phyloP scores from a whole-genome alignment of 257 asterid genomes.

The Petunia axillaris region DNA sequence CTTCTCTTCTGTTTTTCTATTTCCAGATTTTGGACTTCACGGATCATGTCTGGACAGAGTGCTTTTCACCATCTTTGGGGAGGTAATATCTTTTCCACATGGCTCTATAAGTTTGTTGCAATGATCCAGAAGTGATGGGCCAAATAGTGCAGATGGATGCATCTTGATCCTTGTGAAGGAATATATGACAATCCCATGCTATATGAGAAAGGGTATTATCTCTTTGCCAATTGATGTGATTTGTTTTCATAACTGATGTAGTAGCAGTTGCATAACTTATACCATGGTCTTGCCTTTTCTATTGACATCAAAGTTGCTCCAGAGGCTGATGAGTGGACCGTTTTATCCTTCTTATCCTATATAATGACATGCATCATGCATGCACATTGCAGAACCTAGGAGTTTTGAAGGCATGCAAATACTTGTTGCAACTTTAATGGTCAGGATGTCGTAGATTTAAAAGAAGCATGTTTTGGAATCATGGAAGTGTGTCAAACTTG shows the following conservation, averaged over 20 bases:
- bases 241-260: neutral
- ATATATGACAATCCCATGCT: conserved; percentile 86
- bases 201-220: conserved; percentile 88
- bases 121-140: conserved; percentile 25
- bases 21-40: conserved; percentile 83
- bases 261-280: neutral
- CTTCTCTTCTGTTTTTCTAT: conserved; percentile 26
- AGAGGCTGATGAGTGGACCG: neutral
- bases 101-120: conserved; percentile 32
- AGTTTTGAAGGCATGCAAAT: conserved; percentile 10
- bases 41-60: conserved; percentile 98
- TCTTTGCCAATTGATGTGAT: conserved; percentile 30
- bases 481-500: neutral
- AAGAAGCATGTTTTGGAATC: neutral
- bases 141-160: conserved; percentile 90
- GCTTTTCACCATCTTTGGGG: conserved; percentile 77
- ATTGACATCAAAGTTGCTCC: neutral
- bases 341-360: neutral
- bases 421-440: neutral
- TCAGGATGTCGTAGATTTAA: neutral
- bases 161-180: conserved; percentile 99
- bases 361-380: neutral
- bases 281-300: neutral
- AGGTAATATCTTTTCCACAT: conserved; percentile 50
- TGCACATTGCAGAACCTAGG: neutral